Evolutionary conservation across 148 eudicot genomes (phyloP).

Genomic region (Rhododendron simsii): DNA sequence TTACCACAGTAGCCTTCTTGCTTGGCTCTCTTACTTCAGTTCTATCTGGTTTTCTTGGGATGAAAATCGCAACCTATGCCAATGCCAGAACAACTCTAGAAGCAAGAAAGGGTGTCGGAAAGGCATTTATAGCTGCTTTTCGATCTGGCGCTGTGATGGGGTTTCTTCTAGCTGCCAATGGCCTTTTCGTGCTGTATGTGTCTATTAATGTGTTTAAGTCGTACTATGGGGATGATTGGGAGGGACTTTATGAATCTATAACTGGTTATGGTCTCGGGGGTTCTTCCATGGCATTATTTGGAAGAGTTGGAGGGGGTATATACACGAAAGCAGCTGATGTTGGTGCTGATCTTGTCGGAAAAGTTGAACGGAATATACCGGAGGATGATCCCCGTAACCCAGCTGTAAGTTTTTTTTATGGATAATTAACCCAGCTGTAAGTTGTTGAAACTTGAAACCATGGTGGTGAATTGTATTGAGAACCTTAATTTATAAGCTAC

Average conservation of each 20-base stretch:
- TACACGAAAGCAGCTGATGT: constrained; percentile 19
- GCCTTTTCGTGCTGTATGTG: constrained; percentile 15
- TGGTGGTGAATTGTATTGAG: neutral
- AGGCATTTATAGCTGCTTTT: constrained; percentile 14
- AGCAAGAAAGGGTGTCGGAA: constrained; percentile 17
- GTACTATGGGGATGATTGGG: constrained; percentile 19
- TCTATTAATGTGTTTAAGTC: constrained; percentile 8
- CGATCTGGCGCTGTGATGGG: constrained; percentile 19
- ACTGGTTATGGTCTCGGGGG: constrained; percentile 20
- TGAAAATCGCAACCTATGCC: constrained; percentile 17
- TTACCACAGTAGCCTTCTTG: constrained; percentile 16
- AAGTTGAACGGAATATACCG: constrained; percentile 13
- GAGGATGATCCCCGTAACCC: constrained; percentile 22
- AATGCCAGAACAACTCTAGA: constrained; percentile 18
- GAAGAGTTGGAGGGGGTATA: constrained; percentile 19
- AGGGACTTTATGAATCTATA: constrained; percentile 16
- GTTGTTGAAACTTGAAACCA: neutral
- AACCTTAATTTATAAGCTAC: neutral
- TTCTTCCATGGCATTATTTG: constrained; percentile 10
- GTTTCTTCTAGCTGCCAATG: constrained; percentile 19
- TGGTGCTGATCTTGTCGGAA: constrained; percentile 15
- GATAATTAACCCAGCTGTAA: constrained; percentile 6
- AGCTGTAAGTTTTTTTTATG: constrained; percentile 8
- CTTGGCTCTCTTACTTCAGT: constrained; percentile 19
- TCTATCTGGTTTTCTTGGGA: constrained; percentile 14